Percentiles rank a stretch among this genome's conserved stretches.
Conservation (phyloP, 2,329 filamentous ascomycete genomes). For the Talaromyces sp. region DNA sequence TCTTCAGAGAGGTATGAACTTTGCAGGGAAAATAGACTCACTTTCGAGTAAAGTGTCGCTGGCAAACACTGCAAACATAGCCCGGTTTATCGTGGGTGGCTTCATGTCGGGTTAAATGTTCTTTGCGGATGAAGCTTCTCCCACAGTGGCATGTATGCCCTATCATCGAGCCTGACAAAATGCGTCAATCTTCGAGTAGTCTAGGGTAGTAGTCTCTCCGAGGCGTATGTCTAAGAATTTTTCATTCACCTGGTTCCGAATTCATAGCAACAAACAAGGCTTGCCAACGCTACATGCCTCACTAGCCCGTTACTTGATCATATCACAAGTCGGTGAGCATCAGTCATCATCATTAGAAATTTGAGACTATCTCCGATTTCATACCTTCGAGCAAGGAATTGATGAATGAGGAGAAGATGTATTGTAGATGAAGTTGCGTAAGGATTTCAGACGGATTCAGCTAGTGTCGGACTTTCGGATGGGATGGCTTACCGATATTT, state of each 20-base stretch:
- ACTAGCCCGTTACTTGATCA: neutral
- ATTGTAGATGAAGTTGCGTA: too few relatives aligned
- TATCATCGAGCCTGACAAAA: neutral
- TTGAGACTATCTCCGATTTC: neutral
- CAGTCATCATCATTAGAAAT: neutral
- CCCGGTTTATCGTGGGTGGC: neutral
- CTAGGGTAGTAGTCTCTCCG: neutral
- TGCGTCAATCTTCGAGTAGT: neutral
- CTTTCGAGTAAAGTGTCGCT: conserved; percentile 9
- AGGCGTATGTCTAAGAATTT: neutral
- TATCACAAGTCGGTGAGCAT: neutral
- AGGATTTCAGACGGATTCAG: too few relatives aligned
- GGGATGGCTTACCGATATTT: too few relatives aligned
- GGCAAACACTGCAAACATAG: conserved; percentile 9
- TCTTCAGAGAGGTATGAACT: neutral
- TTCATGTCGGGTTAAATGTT: conserved; percentile 14
- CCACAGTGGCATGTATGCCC: conserved; percentile 13
- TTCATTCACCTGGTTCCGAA: neutral
- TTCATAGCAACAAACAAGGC: neutral
- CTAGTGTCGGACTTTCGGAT: too few relatives aligned
- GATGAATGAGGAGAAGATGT: too few relatives aligned
- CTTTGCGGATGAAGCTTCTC: conserved; percentile 10
- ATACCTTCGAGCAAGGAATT: neutral
- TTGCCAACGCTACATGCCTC: neutral
- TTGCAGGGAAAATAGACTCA: neutral